Base-by-base conservation (phyloP, 108 stramenopile species). In the Nitzschia palea region DNA sequence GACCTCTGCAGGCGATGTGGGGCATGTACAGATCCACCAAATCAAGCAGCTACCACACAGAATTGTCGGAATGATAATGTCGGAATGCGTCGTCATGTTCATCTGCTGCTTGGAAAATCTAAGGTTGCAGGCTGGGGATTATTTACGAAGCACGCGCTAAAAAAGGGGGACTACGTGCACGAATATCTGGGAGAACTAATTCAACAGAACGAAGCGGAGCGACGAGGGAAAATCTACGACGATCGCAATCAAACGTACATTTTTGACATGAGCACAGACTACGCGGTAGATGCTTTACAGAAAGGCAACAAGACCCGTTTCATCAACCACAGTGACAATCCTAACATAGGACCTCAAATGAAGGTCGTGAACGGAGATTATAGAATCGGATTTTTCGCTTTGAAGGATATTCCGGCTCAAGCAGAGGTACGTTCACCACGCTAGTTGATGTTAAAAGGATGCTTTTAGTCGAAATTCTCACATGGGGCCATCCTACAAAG, bases 161-260 rank as follows among this genome's bases (percentile, higher is more conserved):
- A 78, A 64, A 91, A 86, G 65, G 93, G 90, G 0, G 89, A 93
- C 26, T 93, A 84, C 62, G 64, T 97, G 8, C 67, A 79, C 52
- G 93, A 94, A 64, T 97, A 97, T 71, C 60, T 85, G 5, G 96
- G 96, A 1, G 96, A 97, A 67, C 36, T 86, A 8, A 89, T 95
- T 35, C 56, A 66, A 8, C 87, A 93, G 23, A 86, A 89, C 63
- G 95, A 92, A 65, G 91, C 89, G 5, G 95, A 96, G 43, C 61
- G 90, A 14, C 79, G 95, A 23, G 95, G 91, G 20, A 58, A 75
- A 34, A 73, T 92, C 0, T 91, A 90, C 65, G 95, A 96, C 67
- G 79, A 80, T 30, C 42, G 73, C 35, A 89, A 87, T 48, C 74
- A 85, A 29, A 84, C 78, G 18, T 95, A 87, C 58, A 53, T 95